phyloP scores from a whole-genome alignment of 352 stramenopile genomes.

The Phytophthora pistaciae region DNA sequence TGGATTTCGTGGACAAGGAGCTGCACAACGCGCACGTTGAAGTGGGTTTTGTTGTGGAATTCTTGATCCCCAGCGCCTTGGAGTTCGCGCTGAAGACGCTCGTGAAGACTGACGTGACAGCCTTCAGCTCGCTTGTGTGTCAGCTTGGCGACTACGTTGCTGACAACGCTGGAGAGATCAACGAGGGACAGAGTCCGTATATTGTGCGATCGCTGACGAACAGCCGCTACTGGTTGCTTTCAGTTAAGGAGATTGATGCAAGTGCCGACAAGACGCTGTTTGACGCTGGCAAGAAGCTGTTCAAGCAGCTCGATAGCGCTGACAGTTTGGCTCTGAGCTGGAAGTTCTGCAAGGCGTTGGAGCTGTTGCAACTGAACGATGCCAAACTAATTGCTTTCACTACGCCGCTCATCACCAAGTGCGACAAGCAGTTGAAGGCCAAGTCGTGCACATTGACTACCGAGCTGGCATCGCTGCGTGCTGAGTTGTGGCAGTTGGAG shows the following conservation, averaged over 20 bases:
- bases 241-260: constrained; percentile 26
- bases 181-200: constrained; percentile 50
- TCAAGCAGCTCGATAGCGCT: constrained; percentile 22
- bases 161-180: constrained; percentile 55
- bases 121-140: constrained; percentile 66
- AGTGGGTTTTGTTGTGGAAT: constrained; percentile 56
- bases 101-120: constrained; percentile 37
- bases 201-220: constrained; percentile 48
- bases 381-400: constrained; percentile 55
- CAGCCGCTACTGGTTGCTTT: constrained; percentile 35
- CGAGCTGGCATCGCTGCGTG: constrained; percentile 47
- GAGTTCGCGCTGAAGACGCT: constrained; percentile 63
- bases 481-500: constrained; percentile 77
- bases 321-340: constrained; percentile 63
- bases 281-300: constrained; percentile 35
- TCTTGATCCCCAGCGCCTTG: constrained; percentile 70
- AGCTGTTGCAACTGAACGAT: constrained; percentile 53
- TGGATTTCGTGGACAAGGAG: constrained; percentile 58
- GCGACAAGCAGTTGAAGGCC: constrained; percentile 36
- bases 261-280: constrained; percentile 42
- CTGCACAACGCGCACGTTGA: constrained; percentile 64
- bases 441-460: not conserved
- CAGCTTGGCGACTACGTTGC: constrained; percentile 61
- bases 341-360: constrained; percentile 74
- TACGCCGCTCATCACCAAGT: constrained; percentile 43